These are phyloP conservation scores for Lumnitzera littorea DNA, from an alignment of 345 rosid species.

Conservation along the genomic window DNA sequence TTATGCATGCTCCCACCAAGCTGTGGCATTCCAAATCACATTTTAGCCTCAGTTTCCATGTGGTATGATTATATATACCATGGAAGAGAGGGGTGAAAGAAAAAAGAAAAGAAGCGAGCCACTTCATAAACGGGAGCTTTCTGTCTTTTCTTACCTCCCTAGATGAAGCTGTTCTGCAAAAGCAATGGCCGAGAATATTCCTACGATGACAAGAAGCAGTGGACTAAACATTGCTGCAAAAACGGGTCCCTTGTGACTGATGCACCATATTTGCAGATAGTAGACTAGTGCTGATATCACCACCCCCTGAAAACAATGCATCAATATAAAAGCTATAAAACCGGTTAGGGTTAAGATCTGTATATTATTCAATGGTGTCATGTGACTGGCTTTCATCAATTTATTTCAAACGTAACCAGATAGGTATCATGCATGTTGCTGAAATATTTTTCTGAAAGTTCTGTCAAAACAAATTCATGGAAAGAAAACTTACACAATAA, in stretches of 20 bases:
- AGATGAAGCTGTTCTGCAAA: constrained; percentile 37
- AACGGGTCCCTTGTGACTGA: constrained; percentile 36
- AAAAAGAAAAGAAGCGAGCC: no score
- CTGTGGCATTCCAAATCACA: constrained; percentile 11
- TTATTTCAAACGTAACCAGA: no score
- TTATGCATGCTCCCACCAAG: constrained; percentile 23
- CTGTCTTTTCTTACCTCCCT: constrained; percentile 18
- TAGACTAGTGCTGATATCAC: constrained; percentile 21
- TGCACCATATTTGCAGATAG: constrained; percentile 32
- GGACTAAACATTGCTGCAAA: constrained; percentile 36
- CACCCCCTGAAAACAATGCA: constrained; percentile 22
- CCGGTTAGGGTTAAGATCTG: background rate
- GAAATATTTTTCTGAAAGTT: background rate
- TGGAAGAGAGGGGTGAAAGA: no score
- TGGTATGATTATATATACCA: no score
- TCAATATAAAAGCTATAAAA: background rate
- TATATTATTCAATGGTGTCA: no score
- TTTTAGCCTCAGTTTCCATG: background rate
- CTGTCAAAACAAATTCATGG: background rate
- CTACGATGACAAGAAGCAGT: constrained; percentile 23
- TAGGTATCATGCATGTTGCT: background rate
- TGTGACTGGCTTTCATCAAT: no score
- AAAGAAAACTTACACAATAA: constrained; percentile 17
- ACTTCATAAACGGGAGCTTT: background rate
- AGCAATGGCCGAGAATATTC: constrained; percentile 30